Conservation (phyloP, 1,139 yeast genomes). For the Pichia sp. region DNA sequence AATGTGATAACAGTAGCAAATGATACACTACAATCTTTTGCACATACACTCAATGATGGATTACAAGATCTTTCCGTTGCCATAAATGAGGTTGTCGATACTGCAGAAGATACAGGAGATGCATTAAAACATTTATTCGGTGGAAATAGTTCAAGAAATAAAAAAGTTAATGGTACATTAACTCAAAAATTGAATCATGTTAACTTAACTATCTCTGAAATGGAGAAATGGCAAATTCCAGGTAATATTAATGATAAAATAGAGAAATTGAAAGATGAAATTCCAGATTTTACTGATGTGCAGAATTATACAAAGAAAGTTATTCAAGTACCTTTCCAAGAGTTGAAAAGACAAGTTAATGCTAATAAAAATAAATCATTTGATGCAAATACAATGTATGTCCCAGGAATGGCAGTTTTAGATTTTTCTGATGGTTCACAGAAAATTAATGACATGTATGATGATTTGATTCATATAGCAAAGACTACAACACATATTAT, state of each 20-base stretch:
- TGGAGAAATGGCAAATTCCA: constrained; percentile 59
- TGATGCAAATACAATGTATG: constrained; percentile 19
- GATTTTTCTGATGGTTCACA: constrained; percentile 21
- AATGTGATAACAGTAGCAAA: constrained; percentile 53
- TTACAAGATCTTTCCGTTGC: constrained; percentile 45
- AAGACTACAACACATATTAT: constrained; percentile 32
- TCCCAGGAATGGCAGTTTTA: constrained; percentile 19
- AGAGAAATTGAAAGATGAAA: constrained; percentile 35
- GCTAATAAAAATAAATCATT: constrained; percentile 15
- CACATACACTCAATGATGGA: constrained; percentile 58
- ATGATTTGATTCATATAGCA: constrained; percentile 28
- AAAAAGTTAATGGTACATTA: constrained; percentile 24
- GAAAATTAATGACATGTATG: constrained; percentile 35
- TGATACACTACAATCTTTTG: constrained; percentile 44
- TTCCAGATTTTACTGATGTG: constrained; percentile 55
- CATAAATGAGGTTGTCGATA: constrained; percentile 43
- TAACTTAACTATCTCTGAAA: constrained; percentile 48
- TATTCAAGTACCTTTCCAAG: constrained; percentile 47
- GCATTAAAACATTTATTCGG: constrained; percentile 54
- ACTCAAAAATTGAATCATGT: constrained; percentile 32
- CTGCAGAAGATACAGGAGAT: constrained; percentile 28
- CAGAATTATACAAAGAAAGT: constrained; percentile 40
- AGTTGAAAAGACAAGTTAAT: constrained; percentile 36
- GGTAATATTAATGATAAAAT: constrained; percentile 48
- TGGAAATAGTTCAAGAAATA: constrained; percentile 29